phyloP scores from a whole-genome alignment of 2,329 filamentous ascomycete genomes.

The Fusarium mundagurra region DNA sequence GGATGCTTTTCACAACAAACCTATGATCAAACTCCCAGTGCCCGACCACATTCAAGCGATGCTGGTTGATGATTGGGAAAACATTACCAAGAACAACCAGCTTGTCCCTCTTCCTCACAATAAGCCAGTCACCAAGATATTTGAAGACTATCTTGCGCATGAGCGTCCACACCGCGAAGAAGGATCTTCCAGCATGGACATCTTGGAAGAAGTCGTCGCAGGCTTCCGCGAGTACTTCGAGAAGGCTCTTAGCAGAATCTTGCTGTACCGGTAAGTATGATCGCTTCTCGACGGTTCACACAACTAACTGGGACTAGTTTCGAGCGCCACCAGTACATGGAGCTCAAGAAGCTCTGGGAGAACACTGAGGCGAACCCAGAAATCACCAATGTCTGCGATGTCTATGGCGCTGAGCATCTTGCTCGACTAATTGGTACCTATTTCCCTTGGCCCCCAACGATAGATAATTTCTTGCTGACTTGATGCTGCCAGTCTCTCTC shows the following conservation, averaged over 20 bases:
- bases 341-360: slow-evolving; percentile 77
- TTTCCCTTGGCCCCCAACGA: background rate
- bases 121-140: slow-evolving; percentile 78
- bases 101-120: slow-evolving; percentile 85
- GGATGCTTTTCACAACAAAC: slow-evolving; percentile 84
- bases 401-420: slow-evolving; percentile 94
- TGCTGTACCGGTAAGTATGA: slow-evolving; percentile 76
- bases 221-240: slow-evolving; percentile 96
- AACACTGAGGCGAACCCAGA: slow-evolving; percentile 69
- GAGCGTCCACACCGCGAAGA: slow-evolving; percentile 73
- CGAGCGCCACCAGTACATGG: slow-evolving; percentile 87
- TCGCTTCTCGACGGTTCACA: background rate
- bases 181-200: slow-evolving; percentile 79
- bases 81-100: slow-evolving; percentile 93
- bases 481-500: slow-evolving; percentile 72
- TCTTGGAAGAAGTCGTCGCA: slow-evolving; percentile 87
- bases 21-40: slow-evolving; percentile 85
- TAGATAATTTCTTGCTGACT: background rate
- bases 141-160: slow-evolving; percentile 81
- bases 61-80: slow-evolving; percentile 98
- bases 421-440: slow-evolving; percentile 84
- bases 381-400: slow-evolving; percentile 78
- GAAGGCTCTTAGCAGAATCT: slow-evolving; percentile 83
- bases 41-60: slow-evolving; percentile 91
- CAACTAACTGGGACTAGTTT: slow-evolving; percentile 66